Evolutionary conservation across 768 basidiomycete genomes (phyloP), one percentile per base, ranked within the genome.

Genomic region (Trametes maxima): DNA sequence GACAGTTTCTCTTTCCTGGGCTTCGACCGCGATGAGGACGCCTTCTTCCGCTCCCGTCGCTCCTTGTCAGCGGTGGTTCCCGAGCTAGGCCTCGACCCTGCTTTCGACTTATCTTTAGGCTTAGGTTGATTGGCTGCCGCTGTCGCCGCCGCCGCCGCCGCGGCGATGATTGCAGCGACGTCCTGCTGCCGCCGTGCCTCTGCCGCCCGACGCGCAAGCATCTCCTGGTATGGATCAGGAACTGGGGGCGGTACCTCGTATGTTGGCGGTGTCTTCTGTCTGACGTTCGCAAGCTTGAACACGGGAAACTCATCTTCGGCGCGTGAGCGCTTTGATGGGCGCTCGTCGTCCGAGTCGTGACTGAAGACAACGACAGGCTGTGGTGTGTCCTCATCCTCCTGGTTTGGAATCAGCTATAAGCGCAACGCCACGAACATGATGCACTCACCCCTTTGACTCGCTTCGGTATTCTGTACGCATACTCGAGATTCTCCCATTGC

Each of bases 391-490:
- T 67, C 69, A 1, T 68, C 70, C 48, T 67, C 72, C 25, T 76
- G 67, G 72, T 71, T 6, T 6, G 17, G 11, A 22, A 21, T 53
- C 35, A 36, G 60, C 49, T 0, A 51, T 37, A 6, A 43, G 13
- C 8, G 40, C 24, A 16, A 17, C 3, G n/a, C 3, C 44, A 37
- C n/a, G 16, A 36, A 12, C 44, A 37, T 2, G 62, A 35, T 28
- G 3, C 22, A 68, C 78, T 24, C 61, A 81, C 79, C 35, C 69
- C 75, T 66, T 79, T 79, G 49, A 79, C 66, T 57, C 89, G 82
- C 70, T 92, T 91, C 16, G 94, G 91, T 83, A 97, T 96, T 67
- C 93, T 85, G 72, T 89, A 95, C 25, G 84, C 89, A n/a, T 85
- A 71, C 33, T 87, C 86, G 45, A 98, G 79, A 2, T 80, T 79